Evolutionary conservation across 345 rosid species (phyloP), one percentile per base, ranked within the genome.

Genomic region (Moringa oleifera): DNA sequence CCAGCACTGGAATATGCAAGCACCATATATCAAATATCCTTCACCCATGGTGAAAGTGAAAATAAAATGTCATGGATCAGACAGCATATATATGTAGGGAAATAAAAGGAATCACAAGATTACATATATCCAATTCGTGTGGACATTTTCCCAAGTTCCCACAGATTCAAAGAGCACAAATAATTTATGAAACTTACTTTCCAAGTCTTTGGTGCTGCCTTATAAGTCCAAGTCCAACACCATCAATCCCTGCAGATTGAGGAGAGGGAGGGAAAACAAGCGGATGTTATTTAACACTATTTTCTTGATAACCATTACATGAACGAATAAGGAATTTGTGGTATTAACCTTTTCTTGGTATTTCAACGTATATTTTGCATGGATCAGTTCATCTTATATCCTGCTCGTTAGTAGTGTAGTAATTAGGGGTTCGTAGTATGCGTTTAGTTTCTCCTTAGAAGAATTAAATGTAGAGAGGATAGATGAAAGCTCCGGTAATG

Each of bases 21-120:
- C 91, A 86, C 83, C 89, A 80, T 24, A 82, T 65, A 56, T 88
- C 79, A 69, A 84, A 88, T 62, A 88, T 74, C 85, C 95, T 91
- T 63, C 68, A 70, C 69, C 47, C 23, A 51, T 0, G 23, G 31
- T 11, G 18, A 58, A 52, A 55, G 22, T 2, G 60, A 53, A 20
- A 59, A 53, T 18, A 51, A 69, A 33, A 41, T 4, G 6, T 24
- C 41, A 18, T 16, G 59, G 25, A 33, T 33, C 45, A 52, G 33
- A 60, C 28, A 68, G 51, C 16, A 51, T n/a, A 41, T 5, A 16
- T 16, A 33, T 33, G n/a, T 33, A 41, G 13, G 6, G 12, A 41
- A 41, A 41, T 15, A 41, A 41, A 41, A 41, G 6, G 47, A 41
- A 15, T 41, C 47, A 15, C 2, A 7, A 41, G 9, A 41, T 41